Percentiles rank a stretch among this genome's conserved stretches.
Evolutionary conservation across 805 yeast species (phyloP).

Genomic region (Myxozyma melibiosi): DNA sequence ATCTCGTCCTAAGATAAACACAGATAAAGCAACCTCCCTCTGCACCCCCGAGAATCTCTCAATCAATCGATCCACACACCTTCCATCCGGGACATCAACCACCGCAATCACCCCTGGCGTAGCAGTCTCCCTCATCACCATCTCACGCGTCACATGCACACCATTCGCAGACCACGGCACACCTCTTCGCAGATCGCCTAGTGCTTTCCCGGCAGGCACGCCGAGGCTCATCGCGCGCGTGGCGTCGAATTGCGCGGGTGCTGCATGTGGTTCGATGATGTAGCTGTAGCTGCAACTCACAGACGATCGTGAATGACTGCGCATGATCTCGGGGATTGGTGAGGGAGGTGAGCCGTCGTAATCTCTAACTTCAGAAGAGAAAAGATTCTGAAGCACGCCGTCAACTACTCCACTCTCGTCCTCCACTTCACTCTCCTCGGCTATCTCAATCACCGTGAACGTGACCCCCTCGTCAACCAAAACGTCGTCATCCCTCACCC

Average conservation of each 20-base stretch:
- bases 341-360: slow-evolving; percentile 1
- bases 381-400: not conserved
- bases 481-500: not conserved
- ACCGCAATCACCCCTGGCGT: not conserved
- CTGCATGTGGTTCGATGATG: slow-evolving; percentile 61
- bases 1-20: not conserved
- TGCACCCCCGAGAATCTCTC: not conserved
- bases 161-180: slow-evolving; percentile 36
- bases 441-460: too few relatives aligned
- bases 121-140: not conserved
- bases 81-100: not conserved
- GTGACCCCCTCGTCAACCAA: too few relatives aligned
- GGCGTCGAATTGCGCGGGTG: slow-evolving; percentile 74
- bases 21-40: not conserved
- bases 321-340: not conserved
- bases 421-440: not conserved
- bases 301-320: slow-evolving; percentile 40
- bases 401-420: not conserved
- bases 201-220: slow-evolving; percentile 65
- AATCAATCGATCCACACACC: not conserved
- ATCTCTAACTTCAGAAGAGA: not conserved
- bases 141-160: not conserved
- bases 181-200: slow-evolving; percentile 62
- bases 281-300: too few relatives aligned
- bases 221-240: slow-evolving; percentile 68